Evolutionary conservation across 805 yeast species (phyloP).

Genomic region (Saccharomyces jurei): DNA sequence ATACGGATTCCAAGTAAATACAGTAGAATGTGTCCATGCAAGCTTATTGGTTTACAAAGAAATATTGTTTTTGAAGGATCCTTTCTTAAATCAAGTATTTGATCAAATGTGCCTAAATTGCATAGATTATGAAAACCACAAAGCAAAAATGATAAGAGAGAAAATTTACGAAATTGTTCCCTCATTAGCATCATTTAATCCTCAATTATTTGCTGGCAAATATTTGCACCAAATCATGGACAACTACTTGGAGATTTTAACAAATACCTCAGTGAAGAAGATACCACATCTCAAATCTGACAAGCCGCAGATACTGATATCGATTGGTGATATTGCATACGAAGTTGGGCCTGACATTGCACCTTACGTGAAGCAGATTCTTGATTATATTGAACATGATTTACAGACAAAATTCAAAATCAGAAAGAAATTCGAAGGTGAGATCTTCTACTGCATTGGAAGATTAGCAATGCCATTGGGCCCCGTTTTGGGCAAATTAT

Average conservation of each 20-base stretch:
- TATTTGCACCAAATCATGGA: slow-evolving; percentile 71
- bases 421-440: slow-evolving; percentile 68
- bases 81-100: slow-evolving; percentile 57
- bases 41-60: slow-evolving; percentile 71
- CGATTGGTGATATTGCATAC: slow-evolving; percentile 71
- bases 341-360: slow-evolving; percentile 74
- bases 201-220: slow-evolving; percentile 63
- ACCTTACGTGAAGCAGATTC: slow-evolving; percentile 73
- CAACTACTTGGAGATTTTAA: slow-evolving; percentile 69
- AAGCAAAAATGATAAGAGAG: slow-evolving; percentile 59
- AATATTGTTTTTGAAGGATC: slow-evolving; percentile 61
- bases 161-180: slow-evolving; percentile 77
- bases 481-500: slow-evolving; percentile 75
- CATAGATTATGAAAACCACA: slow-evolving; percentile 65
- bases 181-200: slow-evolving; percentile 64
- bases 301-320: slow-evolving; percentile 57
- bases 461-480: slow-evolving; percentile 80
- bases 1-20: slow-evolving; percentile 38
- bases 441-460: slow-evolving; percentile 78
- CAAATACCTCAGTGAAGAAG: slow-evolving; percentile 39
- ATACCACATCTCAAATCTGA: slow-evolving; percentile 33
- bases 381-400: slow-evolving; percentile 73
- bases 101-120: slow-evolving; percentile 69
- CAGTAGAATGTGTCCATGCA: slow-evolving; percentile 70
- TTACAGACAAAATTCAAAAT: slow-evolving; percentile 40